Conservation (phyloP, 2,329 filamentous ascomycete genomes). For the Bipolaris oryzae region DNA sequence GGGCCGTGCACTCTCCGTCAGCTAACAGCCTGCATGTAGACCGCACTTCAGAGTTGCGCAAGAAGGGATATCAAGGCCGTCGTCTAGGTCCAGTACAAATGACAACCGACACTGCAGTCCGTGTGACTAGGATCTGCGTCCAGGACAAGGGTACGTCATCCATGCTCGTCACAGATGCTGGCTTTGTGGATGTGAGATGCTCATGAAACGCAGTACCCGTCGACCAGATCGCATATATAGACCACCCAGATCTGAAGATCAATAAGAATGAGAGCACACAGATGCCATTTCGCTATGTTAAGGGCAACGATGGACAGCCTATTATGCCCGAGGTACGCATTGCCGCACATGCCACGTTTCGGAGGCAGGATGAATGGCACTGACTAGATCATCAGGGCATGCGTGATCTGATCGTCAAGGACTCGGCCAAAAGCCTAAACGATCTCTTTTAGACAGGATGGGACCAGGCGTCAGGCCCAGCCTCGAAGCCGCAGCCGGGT, state of each 20-base stretch:
- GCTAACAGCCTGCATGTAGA: constrained; percentile 60
- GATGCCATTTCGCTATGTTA: constrained; percentile 98
- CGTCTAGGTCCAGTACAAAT: constrained; percentile 92
- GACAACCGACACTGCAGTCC: constrained; percentile 96
- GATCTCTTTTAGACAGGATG: constrained; percentile 71
- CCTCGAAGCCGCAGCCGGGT: neutral
- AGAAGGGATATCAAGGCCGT: constrained; percentile 88
- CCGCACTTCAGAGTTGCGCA: constrained; percentile 91
- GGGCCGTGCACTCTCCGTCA: neutral
- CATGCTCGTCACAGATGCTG: neutral
- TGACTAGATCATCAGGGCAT: constrained; percentile 70
- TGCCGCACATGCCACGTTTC: constrained; percentile 18
- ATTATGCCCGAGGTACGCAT: constrained; percentile 84
- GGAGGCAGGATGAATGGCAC: constrained; percentile 18
- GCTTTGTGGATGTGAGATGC: constrained; percentile 10
- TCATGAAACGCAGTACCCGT: constrained; percentile 66
- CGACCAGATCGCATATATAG: constrained; percentile 78
- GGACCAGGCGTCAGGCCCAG: neutral
- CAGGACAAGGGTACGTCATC: constrained; percentile 76
- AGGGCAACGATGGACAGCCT: constrained; percentile 72
- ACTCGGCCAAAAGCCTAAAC: constrained; percentile 89
- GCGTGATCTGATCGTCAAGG: constrained; percentile 89
- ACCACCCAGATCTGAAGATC: constrained; percentile 88
- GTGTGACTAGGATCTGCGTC: constrained; percentile 88
- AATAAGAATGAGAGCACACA: constrained; percentile 91